A percentile compares a stretch with the other conserved stretches of the same genome.
Conservation (phyloP, 148 eudicot genomes). For the Vaccinium myrtillus region DNA sequence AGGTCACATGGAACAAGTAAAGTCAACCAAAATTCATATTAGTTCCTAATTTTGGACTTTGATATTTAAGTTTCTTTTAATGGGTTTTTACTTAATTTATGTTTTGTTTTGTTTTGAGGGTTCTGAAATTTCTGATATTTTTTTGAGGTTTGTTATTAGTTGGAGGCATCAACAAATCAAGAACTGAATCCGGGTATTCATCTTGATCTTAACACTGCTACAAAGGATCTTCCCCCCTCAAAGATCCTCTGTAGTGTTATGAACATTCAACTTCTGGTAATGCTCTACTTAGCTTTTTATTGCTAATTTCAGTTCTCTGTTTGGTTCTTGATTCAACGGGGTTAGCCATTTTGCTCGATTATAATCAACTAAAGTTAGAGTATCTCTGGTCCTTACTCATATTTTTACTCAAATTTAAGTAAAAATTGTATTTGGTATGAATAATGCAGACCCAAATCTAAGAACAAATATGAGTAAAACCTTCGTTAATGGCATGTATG, state of each 20-base stretch:
- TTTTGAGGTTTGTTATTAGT: constrained; percentile 34
- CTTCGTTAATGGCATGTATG: neutral
- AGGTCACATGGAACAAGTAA: constrained; percentile 94
- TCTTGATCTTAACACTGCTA: constrained; percentile 25
- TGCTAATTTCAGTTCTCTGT: constrained; percentile 7
- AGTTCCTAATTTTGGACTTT: neutral
- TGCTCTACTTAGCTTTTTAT: neutral
- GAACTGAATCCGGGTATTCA: constrained; percentile 56
- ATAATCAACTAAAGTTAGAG: neutral
- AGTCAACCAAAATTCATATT: constrained; percentile 17
- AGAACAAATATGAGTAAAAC: neutral
- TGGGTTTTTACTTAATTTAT: neutral
- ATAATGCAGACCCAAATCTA: neutral
- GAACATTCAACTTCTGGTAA: constrained; percentile 65
- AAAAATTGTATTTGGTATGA: neutral
- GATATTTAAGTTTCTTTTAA: neutral
- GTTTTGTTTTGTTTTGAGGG: neutral
- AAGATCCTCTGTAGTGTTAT: constrained; percentile 84
- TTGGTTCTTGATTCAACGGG: neutral
- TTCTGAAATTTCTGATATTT: constrained; percentile 8
- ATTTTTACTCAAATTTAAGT: neutral
- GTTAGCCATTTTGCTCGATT: neutral
- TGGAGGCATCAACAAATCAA: constrained; percentile 87
- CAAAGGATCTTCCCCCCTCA: constrained; percentile 42
- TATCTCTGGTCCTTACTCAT: neutral